Evolutionary conservation across 768 basidiomycete genomes (phyloP).

Genomic region (Tricholoma bakamatsutake): DNA sequence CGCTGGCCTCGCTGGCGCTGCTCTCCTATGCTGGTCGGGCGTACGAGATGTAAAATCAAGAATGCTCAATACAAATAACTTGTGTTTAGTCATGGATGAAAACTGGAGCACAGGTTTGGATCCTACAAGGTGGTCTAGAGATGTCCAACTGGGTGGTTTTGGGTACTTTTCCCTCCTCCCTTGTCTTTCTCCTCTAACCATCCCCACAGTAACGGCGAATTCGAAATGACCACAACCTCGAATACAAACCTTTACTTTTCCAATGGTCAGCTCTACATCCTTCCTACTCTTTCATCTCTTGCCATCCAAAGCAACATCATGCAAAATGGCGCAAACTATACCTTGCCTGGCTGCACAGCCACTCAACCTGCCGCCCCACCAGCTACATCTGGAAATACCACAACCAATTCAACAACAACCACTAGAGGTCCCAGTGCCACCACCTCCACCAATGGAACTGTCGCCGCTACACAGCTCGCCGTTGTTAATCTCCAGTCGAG

Average conservation of each 20-base stretch:
- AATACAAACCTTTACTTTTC: constrained; percentile 60
- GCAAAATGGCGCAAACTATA: constrained; percentile 56
- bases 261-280: constrained; percentile 69
- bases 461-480: background rate
- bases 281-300: constrained; percentile 74
- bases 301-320: constrained; percentile 37
- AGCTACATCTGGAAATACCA: constrained; percentile 14
- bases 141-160: constrained; percentile 72
- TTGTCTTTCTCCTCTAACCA: constrained; percentile 1
- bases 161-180: constrained; percentile 36
- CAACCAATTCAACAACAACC: background rate
- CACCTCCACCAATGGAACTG: background rate
- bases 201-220: constrained; percentile 53
- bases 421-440: constrained; percentile 6
- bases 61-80: constrained; percentile 33
- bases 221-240: constrained; percentile 68
- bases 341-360: constrained; percentile 60
- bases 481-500: background rate
- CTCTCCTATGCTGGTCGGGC: constrained; percentile 48
- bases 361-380: constrained; percentile 12
- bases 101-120: constrained; percentile 50
- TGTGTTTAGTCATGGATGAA: constrained; percentile 68
- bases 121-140: constrained; percentile 53
- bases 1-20: constrained; percentile 49
- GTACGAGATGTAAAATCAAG: constrained; percentile 33